Percentiles rank a stretch among this genome's conserved stretches.
Conservation (phyloP, 2,329 filamentous ascomycete species). For the Paraphaeosphaeria sporulosa region DNA sequence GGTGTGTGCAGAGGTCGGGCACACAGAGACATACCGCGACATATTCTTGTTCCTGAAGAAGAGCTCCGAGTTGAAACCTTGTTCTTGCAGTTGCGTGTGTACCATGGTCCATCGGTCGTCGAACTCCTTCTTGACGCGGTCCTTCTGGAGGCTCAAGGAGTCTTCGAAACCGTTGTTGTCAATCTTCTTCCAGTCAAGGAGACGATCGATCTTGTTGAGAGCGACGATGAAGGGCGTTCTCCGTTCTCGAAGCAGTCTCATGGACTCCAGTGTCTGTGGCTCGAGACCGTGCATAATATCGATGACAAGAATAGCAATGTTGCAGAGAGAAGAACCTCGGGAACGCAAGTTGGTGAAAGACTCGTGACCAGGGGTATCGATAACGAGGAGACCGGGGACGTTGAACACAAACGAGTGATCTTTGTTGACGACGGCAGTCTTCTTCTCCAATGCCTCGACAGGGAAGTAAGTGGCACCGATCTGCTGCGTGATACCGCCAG, state of each 20-base stretch:
- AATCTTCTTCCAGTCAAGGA: slow-evolving; percentile 98
- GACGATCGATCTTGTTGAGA: slow-evolving; percentile 99
- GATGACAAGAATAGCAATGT: slow-evolving; percentile 98
- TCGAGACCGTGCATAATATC: slow-evolving; percentile 99
- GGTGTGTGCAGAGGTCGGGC: slow-evolving; percentile 97
- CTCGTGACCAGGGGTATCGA: slow-evolving; percentile 99
- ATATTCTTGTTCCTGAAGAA: slow-evolving; percentile 99
- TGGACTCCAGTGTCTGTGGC: slow-evolving; percentile 95
- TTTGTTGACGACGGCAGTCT: slow-evolving; percentile 91
- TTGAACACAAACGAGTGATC: slow-evolving; percentile 95
- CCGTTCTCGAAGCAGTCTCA: slow-evolving; percentile 88
- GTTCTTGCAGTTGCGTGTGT: slow-evolving; percentile 92
- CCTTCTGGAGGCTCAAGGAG: slow-evolving; percentile 86
- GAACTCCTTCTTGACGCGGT: slow-evolving; percentile 94
- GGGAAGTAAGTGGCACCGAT: slow-evolving; percentile 99
- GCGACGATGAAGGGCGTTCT: slow-evolving; percentile 99
- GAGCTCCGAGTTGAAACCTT: slow-evolving; percentile 96
- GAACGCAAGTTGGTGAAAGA: slow-evolving; percentile 98
- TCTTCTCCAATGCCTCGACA: slow-evolving; percentile 87
- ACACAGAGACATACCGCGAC: slow-evolving; percentile 91
- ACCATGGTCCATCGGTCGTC: slow-evolving; percentile 87
- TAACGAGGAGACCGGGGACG: slow-evolving; percentile 93
- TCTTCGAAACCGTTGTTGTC: slow-evolving; percentile 99
- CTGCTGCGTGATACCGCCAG: slow-evolving; percentile 98
- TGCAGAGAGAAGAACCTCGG: slow-evolving; percentile 96